phyloP scores from a whole-genome alignment of 1,139 yeast species.

The Candida dubliniensis region DNA sequence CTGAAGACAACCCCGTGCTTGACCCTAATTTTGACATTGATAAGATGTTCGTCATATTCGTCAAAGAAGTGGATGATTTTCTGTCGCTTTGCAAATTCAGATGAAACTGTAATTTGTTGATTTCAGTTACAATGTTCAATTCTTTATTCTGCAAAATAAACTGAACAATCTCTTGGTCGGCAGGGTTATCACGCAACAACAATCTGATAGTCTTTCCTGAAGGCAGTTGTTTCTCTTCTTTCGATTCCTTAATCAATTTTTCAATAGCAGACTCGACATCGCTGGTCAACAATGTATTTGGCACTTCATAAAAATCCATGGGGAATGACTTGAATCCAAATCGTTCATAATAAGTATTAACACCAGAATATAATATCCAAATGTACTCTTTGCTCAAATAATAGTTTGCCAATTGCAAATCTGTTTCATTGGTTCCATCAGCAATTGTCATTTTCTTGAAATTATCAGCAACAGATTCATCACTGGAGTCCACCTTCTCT shows the following conservation, averaged over 20 bases:
- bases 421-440: constrained; percentile 27
- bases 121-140: constrained; percentile 38
- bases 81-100: constrained; percentile 35
- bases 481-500: constrained; percentile 24
- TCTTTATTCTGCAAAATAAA: constrained; percentile 37
- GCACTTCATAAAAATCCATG: constrained; percentile 35
- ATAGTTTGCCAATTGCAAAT: constrained; percentile 32
- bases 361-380: constrained; percentile 42
- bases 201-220: constrained; percentile 35
- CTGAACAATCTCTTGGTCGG: constrained; percentile 34
- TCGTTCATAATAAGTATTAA: constrained; percentile 32
- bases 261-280: constrained; percentile 23
- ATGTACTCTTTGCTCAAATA: constrained; percentile 39
- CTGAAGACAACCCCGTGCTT: constrained; percentile 23
- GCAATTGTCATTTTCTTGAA: constrained; percentile 34
- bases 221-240: constrained; percentile 8
- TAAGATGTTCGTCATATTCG: constrained; percentile 30
- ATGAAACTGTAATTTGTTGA: constrained; percentile 37
- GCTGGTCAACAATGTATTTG: constrained; percentile 22
- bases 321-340: constrained; percentile 44
- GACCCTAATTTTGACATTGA: constrained; percentile 26
- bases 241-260: constrained; percentile 19
- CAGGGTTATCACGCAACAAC: constrained; percentile 24
- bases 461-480: constrained; percentile 23
- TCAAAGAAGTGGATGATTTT: constrained; percentile 38